Conservation (phyloP, 768 basidiomycete genomes). For the Trametes maxima region DNA sequence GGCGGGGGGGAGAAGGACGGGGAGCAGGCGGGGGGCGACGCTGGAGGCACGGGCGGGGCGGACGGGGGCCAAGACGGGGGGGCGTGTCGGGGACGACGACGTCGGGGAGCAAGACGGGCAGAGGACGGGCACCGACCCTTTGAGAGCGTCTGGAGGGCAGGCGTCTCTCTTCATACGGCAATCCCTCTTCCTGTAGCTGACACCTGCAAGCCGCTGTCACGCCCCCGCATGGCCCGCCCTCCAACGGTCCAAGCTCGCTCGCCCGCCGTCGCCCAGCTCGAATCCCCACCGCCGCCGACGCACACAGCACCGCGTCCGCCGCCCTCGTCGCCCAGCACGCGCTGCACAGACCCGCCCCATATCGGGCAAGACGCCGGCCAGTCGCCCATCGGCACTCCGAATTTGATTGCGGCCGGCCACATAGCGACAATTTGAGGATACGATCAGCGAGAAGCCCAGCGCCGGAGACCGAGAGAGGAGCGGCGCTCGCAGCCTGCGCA, state of each 20-base stretch:
- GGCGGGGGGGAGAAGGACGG: neutral
- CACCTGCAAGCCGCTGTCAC: slow-evolving; percentile 19
- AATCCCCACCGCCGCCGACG: slow-evolving; percentile 13
- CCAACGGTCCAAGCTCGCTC: neutral
- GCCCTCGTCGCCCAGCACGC: neutral
- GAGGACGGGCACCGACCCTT: slow-evolving; percentile 8
- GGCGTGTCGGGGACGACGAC: slow-evolving; percentile 2
- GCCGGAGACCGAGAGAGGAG: neutral
- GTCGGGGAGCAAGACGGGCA: slow-evolving; percentile 16
- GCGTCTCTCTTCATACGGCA: slow-evolving; percentile 12
- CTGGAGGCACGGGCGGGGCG: neutral
- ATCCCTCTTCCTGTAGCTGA: slow-evolving; percentile 4
- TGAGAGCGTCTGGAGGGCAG: slow-evolving; percentile 18
- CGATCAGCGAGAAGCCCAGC: neutral
- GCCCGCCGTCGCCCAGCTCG: slow-evolving; percentile 1
- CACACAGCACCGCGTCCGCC: neutral
- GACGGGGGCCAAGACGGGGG: neutral
- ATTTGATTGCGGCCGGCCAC: neutral
- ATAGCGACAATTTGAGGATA: too few species aligned
- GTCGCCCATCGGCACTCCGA: neutral
- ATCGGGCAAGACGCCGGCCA: neutral
- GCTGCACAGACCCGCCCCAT: neutral
- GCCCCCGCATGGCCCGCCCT: slow-evolving; percentile 14
- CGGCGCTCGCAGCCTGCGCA: neutral
- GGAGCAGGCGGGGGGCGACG: neutral